Evolutionary conservation across 768 basidiomycete genomes (phyloP).

Genomic region (Tulasnella sp.): DNA sequence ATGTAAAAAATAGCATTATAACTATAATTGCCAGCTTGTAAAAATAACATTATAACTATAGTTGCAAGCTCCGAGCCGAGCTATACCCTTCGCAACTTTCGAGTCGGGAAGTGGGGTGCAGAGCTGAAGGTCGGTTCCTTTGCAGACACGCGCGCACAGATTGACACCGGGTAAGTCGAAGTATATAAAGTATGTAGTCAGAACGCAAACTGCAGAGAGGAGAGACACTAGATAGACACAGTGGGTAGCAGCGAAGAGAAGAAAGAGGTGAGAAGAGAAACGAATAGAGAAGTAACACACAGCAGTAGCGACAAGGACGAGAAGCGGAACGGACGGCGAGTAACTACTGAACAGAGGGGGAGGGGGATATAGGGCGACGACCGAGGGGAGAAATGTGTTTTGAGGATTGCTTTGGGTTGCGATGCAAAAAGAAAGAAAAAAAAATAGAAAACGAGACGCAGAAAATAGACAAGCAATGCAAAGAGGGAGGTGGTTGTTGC

Average conservation of each 20-base stretch:
- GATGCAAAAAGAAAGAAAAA: not conserved
- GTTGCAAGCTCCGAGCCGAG: not conserved
- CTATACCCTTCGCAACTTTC: not conserved
- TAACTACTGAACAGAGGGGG: not conserved
- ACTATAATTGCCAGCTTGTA: no score
- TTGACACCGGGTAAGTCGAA: conserved; percentile 16
- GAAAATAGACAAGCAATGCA: conserved; percentile 2
- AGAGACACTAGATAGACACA: conserved; percentile 25
- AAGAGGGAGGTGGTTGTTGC: conserved; percentile 1
- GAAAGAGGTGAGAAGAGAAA: conserved; percentile 12
- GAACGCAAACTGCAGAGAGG: conserved; percentile 3
- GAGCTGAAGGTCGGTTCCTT: not conserved
- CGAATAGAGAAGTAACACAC: conserved; percentile 16
- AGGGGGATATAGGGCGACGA: not conserved
- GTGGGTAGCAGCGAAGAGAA: conserved; percentile 20
- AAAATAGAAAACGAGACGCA: conserved; percentile 2
- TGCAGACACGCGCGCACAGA: not conserved
- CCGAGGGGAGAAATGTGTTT: not conserved
- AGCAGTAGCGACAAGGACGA: conserved; percentile 4
- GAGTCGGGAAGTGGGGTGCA: not conserved
- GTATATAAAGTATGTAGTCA: conserved; percentile 16
- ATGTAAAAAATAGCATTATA: no score
- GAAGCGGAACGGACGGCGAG: not conserved
- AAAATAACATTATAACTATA: not conserved
- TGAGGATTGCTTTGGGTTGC: conserved; percentile 10